Conservation (phyloP, 2,329 filamentous ascomycete genomes). For the Diaporthe vaccinii region DNA sequence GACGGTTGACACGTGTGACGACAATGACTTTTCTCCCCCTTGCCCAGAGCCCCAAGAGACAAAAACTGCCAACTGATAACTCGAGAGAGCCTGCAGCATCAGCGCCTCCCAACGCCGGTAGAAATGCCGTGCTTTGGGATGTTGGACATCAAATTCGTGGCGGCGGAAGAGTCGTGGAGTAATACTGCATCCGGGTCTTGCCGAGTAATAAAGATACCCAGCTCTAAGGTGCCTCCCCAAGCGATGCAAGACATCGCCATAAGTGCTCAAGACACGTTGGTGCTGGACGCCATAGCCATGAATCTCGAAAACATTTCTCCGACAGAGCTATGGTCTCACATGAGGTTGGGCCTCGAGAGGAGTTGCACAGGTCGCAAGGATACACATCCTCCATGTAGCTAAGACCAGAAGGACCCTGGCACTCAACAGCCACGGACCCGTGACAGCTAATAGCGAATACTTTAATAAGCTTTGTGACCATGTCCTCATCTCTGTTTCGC, state of each 20-base stretch:
- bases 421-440: background rate
- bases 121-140: background rate
- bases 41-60: background rate
- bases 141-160: background rate
- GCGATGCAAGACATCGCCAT: background rate
- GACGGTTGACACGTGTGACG: background rate
- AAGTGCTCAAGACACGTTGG: background rate
- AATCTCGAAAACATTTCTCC: background rate
- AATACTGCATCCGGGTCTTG: background rate
- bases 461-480: constrained; percentile 30
- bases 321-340: background rate
- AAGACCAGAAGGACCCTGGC: constrained; percentile 1
- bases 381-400: background rate
- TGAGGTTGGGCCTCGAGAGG: background rate
- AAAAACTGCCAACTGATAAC: background rate
- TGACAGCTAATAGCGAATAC: background rate
- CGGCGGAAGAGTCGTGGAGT: background rate
- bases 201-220: background rate
- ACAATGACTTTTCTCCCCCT: no score
- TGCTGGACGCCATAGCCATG: no score
- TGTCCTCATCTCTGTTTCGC: constrained; percentile 21
- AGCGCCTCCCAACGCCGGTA: background rate
- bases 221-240: background rate
- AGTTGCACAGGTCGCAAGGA: constrained; percentile 9
- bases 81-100: background rate